Evolutionary conservation across 169 alveolate genomes (phyloP), one percentile per base, ranked within the genome.

Genomic region (Babesia gibsoni): DNA sequence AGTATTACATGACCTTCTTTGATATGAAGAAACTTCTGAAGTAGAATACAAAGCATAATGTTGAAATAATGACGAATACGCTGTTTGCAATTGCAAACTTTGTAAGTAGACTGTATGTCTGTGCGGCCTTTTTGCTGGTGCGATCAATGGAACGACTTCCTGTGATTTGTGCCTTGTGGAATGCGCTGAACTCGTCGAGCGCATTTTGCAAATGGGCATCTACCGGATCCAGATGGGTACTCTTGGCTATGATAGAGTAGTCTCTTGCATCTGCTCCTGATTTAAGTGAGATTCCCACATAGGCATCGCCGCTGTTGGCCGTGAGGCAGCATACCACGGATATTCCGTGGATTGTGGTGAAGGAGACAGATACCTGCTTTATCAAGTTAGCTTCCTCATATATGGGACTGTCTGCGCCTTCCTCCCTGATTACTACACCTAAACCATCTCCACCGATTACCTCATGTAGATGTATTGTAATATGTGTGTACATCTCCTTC

Each of bases 231-330:
- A 79, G 39, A 42, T 79, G 88, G 3, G 83, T 23, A 39, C 83
- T 79, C 50, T 79, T 79, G 23, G 88, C 88, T 50, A 79, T 67
- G 35, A 79, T 79, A 16, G 83, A 68, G 59, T 79, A 79, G 61
- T 79, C 88, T 37, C 88, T 39, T 0, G 88, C 88, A 29, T 79
- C 88, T 8, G 88, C 79, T 3, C 88, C 88, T 27, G 66, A 61
- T 33, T 79, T 79, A 33, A 68, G 20, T 14, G 88, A 12, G 12
- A 79, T 41, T 22, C 41, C 65, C 7, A 69, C 67, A 39, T 52
- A 46, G 23, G 20, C 43, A 27, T 66, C 83, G 10, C 54, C 33
- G n/a, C 41, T 42, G 16, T 69, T 65, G 14, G 74, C 85, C 14
- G 68, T 22, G 37, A 79, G 48, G 29, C 88, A 79, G 22, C 67